Conservation (phyloP, 805 yeast species). For the Yarrowia keelungensis region DNA sequence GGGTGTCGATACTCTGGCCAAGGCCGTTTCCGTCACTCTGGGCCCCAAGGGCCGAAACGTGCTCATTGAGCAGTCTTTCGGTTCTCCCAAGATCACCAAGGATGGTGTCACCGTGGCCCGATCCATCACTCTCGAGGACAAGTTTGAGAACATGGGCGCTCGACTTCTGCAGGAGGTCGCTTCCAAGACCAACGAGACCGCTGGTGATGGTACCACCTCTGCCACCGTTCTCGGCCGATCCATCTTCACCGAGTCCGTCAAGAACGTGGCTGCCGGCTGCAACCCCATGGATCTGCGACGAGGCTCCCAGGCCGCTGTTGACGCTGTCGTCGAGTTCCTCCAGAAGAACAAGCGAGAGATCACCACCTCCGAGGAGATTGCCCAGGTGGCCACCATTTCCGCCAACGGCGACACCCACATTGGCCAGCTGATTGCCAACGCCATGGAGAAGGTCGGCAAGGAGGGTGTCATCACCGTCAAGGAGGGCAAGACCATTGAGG, state of each 20-base stretch:
- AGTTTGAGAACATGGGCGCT: constrained; percentile 96
- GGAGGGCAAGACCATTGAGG: constrained; percentile 96
- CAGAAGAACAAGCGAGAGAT: constrained; percentile 88
- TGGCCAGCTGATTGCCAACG: constrained; percentile 88
- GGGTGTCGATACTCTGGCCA: constrained; percentile 94
- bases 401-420: constrained; percentile 96
- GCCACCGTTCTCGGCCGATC: constrained; percentile 97
- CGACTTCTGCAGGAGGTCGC: constrained; percentile 96
- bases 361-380: constrained; percentile 92
- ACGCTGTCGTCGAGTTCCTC: constrained; percentile 84
- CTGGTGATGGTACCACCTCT: constrained; percentile 98
- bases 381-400: constrained; percentile 97
- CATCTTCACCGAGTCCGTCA: constrained; percentile 91
- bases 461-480: constrained; percentile 98
- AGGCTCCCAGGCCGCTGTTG: constrained; percentile 97
- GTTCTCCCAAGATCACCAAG: constrained; percentile 97
- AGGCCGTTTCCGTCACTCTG: constrained; percentile 93
- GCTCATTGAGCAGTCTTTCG: constrained; percentile 93
- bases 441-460: constrained; percentile 98
- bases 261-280: constrained; percentile 98
- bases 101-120: constrained; percentile 98
- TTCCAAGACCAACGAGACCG: constrained; percentile 93
- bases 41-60: constrained; percentile 99
- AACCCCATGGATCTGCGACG: constrained; percentile 98
- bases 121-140: constrained; percentile 81